Evolutionary conservation across 1,284 basidiomycete species (phyloP).

Genomic region (Leccinum proximum): DNA sequence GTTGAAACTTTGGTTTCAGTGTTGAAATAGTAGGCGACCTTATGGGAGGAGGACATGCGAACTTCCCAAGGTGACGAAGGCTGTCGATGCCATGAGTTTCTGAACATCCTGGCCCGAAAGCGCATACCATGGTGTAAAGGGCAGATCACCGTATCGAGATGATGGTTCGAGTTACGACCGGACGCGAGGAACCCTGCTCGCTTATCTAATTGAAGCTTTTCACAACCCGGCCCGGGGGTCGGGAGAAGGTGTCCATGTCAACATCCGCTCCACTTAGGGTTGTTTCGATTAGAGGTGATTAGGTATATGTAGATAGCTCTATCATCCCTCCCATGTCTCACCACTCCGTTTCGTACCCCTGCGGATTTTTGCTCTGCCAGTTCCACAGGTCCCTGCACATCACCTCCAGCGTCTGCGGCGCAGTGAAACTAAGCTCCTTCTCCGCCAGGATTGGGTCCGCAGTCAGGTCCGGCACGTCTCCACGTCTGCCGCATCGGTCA

Average conservation of each 20-base stretch:
- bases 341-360: slow-evolving; percentile 51
- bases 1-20: slow-evolving; percentile 63
- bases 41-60: slow-evolving; percentile 77
- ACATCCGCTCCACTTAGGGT: background rate
- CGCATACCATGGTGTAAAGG: slow-evolving; percentile 21
- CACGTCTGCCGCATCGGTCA: slow-evolving; percentile 51
- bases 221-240: background rate
- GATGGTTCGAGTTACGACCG: background rate
- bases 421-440: slow-evolving; percentile 94
- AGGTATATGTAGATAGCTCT: slow-evolving; percentile 15
- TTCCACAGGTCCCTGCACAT: slow-evolving; percentile 96
- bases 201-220: slow-evolving; percentile 20
- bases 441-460: slow-evolving; percentile 92
- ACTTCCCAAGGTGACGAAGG: slow-evolving; percentile 64
- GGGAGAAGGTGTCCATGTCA: background rate
- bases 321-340: slow-evolving; percentile 5
- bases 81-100: slow-evolving; percentile 19
- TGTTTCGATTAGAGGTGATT: slow-evolving; percentile 16
- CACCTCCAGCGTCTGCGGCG: slow-evolving; percentile 74
- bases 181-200: background rate
- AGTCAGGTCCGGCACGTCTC: slow-evolving; percentile 97
- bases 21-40: slow-evolving; percentile 92
- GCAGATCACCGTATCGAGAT: slow-evolving; percentile 14
- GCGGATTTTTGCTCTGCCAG: slow-evolving; percentile 86
- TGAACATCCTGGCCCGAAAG: background rate